Evolutionary conservation across 768 basidiomycete species (phyloP).

Genomic region (Amylocystis lapponica): DNA sequence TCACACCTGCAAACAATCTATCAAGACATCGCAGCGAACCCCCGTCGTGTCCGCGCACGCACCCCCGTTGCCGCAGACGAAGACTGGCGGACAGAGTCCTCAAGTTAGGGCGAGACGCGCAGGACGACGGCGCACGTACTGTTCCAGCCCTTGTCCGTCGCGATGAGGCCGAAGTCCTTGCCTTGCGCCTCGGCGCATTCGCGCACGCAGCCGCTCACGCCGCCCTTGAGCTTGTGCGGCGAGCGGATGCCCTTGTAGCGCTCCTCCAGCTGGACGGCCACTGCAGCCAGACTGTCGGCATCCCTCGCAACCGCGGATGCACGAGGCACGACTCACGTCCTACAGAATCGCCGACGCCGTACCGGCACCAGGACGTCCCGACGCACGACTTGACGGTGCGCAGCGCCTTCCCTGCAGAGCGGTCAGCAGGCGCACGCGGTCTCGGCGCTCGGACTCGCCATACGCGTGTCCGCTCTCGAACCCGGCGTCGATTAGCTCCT

Average conservation of each 20-base stretch:
- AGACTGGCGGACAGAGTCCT: constrained; percentile 26
- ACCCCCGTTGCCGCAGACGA: constrained; percentile 69
- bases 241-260: constrained; percentile 65
- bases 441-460: constrained; percentile 48
- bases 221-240: constrained; percentile 75
- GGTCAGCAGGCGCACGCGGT: neutral
- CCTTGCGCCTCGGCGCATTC: constrained; percentile 76
- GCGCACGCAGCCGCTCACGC: constrained; percentile 67
- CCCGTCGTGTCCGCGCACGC: constrained; percentile 10
- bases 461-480: constrained; percentile 78
- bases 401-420: constrained; percentile 43
- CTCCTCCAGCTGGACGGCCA: constrained; percentile 67
- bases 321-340: constrained; percentile 30
- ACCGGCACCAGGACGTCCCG: constrained; percentile 67
- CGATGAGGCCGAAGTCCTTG: constrained; percentile 73
- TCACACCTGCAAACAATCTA: constrained; percentile 9
- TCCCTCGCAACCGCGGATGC: neutral
- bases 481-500: constrained; percentile 54
- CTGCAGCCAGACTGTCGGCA: constrained; percentile 14
- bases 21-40: neutral
- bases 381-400: constrained; percentile 78
- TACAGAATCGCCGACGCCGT: constrained; percentile 70
- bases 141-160: constrained; percentile 79
- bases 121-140: too few species aligned
- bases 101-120: neutral